Evolutionary conservation across 2,329 filamentous ascomycete genomes (phyloP), one percentile per base, ranked within the genome.

Genomic region (Didymella lethalis): DNA sequence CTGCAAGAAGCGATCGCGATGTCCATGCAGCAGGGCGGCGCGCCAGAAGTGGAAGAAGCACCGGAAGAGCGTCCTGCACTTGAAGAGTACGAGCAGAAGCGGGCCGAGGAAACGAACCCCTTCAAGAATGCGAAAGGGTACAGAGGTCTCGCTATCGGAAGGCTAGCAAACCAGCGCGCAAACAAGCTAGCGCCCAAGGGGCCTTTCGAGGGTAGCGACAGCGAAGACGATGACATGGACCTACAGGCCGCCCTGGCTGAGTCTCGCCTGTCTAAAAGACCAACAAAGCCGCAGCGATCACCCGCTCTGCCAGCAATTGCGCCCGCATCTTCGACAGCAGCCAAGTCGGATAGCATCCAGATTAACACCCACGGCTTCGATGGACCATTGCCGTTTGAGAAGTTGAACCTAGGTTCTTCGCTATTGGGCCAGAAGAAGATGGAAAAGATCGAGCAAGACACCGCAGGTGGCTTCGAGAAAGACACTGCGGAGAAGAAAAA

Each of bases 321-420:
- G 10, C 31, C 58, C 46, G 41, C 58, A 31, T 44, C 63, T 14
- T 32, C 56, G 29, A 44, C 61, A 3, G 73, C 76, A 47, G 64
- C 74, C 26, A 70, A 76, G 4, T 73, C 79, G 20, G 69, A 79
- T 14, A 8, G 28, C 12, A 41, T 14, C 7, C 7, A 34, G 7
- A 3, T 70, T 83, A 10, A 87, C 86, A 48, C 85, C 64, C 82
- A 86, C 50, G 79, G 76, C 3, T 90, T 96, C 70, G 86, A 86
- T 64, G 94, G 94, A 0, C 92, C 93, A 0, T 77, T 99, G 5
- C 95, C 95, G 0, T 99, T 99, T 70, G 93, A 97, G 67, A 94
- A 84, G 49, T 79, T 89, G 7, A 84, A 92, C 71, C 83, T 97
- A 1, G 87, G 90, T 44, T 88, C 86, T 50, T 88, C 86, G 34